Evolutionary conservation across 2,329 filamentous ascomycete genomes (phyloP).

Genomic region (Pseudocercospora pini-densiflorae): DNA sequence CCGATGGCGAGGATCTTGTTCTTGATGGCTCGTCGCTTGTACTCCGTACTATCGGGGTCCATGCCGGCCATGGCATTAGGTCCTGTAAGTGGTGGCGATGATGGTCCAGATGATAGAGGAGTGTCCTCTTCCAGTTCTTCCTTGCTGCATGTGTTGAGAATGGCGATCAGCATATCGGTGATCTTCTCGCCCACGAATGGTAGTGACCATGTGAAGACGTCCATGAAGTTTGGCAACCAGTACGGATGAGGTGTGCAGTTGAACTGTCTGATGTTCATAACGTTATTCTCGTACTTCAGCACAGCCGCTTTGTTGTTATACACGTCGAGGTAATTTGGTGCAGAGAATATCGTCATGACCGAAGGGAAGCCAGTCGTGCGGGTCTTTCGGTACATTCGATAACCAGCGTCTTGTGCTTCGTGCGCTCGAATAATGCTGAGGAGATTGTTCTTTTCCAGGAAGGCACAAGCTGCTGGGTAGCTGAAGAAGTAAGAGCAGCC

Average conservation of each 20-base stretch:
- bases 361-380: constrained; percentile 97
- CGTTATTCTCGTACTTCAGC: constrained; percentile 99
- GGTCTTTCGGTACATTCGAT: constrained; percentile 99
- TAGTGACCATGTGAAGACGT: constrained; percentile 99
- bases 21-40: constrained; percentile 96
- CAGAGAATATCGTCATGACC: constrained; percentile 99
- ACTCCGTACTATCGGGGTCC: constrained; percentile 87
- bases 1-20: constrained; percentile 99
- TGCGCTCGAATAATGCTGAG: constrained; percentile 96
- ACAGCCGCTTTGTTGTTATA: constrained; percentile 99
- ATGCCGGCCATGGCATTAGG: constrained; percentile 41
- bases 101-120: constrained; percentile 71
- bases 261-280: constrained; percentile 99
- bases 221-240: constrained; percentile 99
- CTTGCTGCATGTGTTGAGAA: constrained; percentile 98
- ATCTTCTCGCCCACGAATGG: constrained; percentile 99
- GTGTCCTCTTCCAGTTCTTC: constrained; percentile 91
- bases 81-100: constrained; percentile 70
- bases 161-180: constrained; percentile 98
- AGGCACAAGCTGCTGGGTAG: constrained; percentile 94
- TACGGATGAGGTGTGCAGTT: constrained; percentile 99
- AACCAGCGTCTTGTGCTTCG: constrained; percentile 97
- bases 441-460: constrained; percentile 98
- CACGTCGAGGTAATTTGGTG: constrained; percentile 97
- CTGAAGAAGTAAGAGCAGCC: constrained; percentile 99